phyloP scores from a whole-genome alignment of 345 rosid species.

The Hibiscus tridactylites region DNA sequence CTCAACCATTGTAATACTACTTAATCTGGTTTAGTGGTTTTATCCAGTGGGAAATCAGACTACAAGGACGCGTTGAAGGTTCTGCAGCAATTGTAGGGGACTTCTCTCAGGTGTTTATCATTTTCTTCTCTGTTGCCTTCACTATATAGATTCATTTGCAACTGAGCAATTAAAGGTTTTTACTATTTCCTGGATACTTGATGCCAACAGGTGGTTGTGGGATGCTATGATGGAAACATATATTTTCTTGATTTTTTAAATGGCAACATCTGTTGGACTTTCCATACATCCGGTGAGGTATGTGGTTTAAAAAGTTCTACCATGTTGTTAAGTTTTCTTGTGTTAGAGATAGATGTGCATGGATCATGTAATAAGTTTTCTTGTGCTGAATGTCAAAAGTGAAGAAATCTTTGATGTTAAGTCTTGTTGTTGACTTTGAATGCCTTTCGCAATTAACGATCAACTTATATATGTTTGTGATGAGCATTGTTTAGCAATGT shows the following conservation, averaged over 20 bases:
- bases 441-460: not conserved
- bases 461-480: not conserved
- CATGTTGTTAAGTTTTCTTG: slow-evolving; percentile 6
- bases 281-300: slow-evolving; percentile 85
- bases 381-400: not conserved
- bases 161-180: slow-evolving; percentile 4
- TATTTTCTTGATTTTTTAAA: slow-evolving; percentile 67
- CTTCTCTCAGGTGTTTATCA: slow-evolving; percentile 64
- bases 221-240: slow-evolving; percentile 79
- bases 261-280: slow-evolving; percentile 72
- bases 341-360: slow-evolving; percentile 2
- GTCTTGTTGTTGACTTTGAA: not conserved
- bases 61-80: slow-evolving; percentile 82
- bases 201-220: slow-evolving; percentile 63
- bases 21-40: slow-evolving; percentile 50
- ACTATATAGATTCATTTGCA: slow-evolving; percentile 8
- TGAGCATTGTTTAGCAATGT: not conserved
- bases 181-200: slow-evolving; percentile 8
- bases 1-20: not conserved
- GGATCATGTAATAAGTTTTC: not conserved
- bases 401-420: not conserved
- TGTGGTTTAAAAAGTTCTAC: slow-evolving; percentile 10
- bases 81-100: slow-evolving; percentile 70
- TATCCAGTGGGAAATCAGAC: slow-evolving; percentile 62
- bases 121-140: slow-evolving; percentile 13